Percentiles rank a stretch among this genome's conserved stretches.
Conservation (phyloP, 306 rosid species). For the Dicorynia guianensis region DNA sequence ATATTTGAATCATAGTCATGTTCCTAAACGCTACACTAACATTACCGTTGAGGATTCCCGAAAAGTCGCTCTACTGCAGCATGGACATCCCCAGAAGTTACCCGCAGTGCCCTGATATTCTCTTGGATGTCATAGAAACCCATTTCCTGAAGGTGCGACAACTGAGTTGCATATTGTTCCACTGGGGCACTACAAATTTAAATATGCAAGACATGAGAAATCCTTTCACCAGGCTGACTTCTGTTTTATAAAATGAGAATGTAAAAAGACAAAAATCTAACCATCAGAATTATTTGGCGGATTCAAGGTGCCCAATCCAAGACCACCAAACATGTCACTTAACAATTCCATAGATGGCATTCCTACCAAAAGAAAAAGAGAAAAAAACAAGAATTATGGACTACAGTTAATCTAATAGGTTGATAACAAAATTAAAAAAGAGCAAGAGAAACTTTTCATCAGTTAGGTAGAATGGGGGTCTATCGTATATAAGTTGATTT, state of each 20-base stretch:
- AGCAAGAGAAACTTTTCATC: too few relatives aligned
- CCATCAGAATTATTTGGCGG: constrained; percentile 58
- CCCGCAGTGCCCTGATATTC: constrained; percentile 69
- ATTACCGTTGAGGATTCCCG: constrained; percentile 59
- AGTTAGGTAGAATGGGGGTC: too few relatives aligned
- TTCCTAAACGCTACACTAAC: too few relatives aligned
- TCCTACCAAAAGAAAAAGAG: too few relatives aligned
- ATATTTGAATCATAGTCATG: too few relatives aligned
- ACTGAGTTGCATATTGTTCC: constrained; percentile 65
- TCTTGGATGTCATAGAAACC: constrained; percentile 70
- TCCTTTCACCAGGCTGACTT: too few relatives aligned
- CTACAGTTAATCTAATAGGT: too few relatives aligned
- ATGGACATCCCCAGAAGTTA: constrained; percentile 67
- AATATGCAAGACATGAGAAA: neutral
- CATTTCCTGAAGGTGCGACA: constrained; percentile 74
- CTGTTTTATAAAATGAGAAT: too few relatives aligned
- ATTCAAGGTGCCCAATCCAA: constrained; percentile 60
- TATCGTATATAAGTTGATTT: too few relatives aligned
- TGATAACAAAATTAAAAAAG: too few relatives aligned
- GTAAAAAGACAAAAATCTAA: constrained; percentile 24
- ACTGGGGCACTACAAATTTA: constrained; percentile 58
- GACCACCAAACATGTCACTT: constrained; percentile 75
- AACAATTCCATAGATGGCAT: constrained; percentile 46
- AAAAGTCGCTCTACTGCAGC: constrained; percentile 78
- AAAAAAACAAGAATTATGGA: too few relatives aligned